Evolutionary conservation across 2,329 filamentous ascomycete genomes (phyloP), one percentile per base, ranked within the genome.

Genomic region (Ambrosiella cleistominuta): DNA sequence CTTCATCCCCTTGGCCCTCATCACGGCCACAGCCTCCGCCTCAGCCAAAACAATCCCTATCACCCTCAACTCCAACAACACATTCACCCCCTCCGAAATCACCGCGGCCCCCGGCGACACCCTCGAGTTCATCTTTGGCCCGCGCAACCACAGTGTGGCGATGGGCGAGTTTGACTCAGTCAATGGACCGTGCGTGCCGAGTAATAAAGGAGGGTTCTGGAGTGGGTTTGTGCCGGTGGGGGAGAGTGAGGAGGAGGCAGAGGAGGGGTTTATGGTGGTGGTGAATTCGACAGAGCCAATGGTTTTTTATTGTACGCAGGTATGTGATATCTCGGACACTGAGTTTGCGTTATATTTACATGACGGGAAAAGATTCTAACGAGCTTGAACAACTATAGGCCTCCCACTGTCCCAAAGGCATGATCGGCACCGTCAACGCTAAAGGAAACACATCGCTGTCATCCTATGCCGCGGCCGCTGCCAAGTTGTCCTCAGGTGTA

Each of bases 121-220:
- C 52, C 67, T 80, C 58, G 73, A 77, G 64, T 79, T 79, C 67
- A 73, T 77, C 63, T 80, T 79, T 66, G 73, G 72, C 62, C 72
- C 76, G 7, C 65, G 63, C 60, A 77, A 75, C 68, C 77, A 79
- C 71, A 72, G 71, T 15, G 68, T 80, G 47, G 70, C 64, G 1
- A 67, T 73, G 65, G 71, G 71, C 42, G 68, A 64, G 64, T 75
- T 75, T 61, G 42, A 50, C 13, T 44, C 38, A 17, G 39, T 36
- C 37, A 69, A 61, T 56, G 62, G 68, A 50, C 72, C 72, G 19
- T 76, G 74, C 67, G 12, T 66, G 58, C 73, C 73, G 1, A 15
- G n/a, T 13, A 66, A 70, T 9, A 67, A 67, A 38, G 63, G 66
- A 1, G 72, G 69, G 50, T 75, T 76, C 66, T 74, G 70, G 65